Conservation (phyloP, 805 yeast species). For the Lipomyces sp. region DNA sequence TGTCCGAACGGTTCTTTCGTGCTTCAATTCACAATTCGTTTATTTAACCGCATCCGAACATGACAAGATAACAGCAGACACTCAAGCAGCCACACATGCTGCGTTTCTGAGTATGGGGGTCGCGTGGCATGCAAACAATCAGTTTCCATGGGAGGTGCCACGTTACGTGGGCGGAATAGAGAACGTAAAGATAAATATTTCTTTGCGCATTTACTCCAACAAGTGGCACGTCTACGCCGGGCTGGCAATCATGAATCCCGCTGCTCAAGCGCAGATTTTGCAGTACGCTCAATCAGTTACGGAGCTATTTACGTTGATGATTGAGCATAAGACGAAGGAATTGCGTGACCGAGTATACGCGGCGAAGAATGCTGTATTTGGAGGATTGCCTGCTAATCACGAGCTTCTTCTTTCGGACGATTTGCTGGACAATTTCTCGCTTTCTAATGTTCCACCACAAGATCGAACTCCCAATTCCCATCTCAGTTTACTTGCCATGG, state of each 20-base stretch:
- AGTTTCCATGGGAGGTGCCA: conserved; percentile 87
- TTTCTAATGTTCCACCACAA: conserved; percentile 69
- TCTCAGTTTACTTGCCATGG: conserved; percentile 84
- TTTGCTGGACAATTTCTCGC: conserved; percentile 76
- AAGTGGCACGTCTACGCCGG: conserved; percentile 99
- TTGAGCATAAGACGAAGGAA: conserved; percentile 66
- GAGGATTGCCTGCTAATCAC: conserved; percentile 55
- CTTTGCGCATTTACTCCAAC: conserved; percentile 86
- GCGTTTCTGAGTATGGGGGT: conserved; percentile 96
- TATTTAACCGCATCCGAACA: conserved; percentile 83
- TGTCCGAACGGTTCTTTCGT: conserved; percentile 67
- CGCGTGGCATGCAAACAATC: conserved; percentile 83
- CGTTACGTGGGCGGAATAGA: conserved; percentile 94
- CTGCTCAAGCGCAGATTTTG: conserved; percentile 87
- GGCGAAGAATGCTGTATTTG: conserved; percentile 80
- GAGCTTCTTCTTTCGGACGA: conserved; percentile 75
- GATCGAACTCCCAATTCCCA: conserved; percentile 82
- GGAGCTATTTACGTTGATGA: conserved; percentile 80
- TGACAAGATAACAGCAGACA: conserved; percentile 94
- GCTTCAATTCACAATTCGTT: conserved; percentile 78
- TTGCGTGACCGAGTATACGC: conserved; percentile 60
- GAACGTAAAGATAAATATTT: conserved; percentile 92
- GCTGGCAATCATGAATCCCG: conserved; percentile 90
- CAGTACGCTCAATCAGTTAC: conserved; percentile 88
- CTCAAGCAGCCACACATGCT: conserved; percentile 98